Percentiles rank a stretch among this genome's conserved stretches.
phyloP scores from a whole-genome alignment of 2,329 filamentous ascomycete genomes.

The Samsoniella hepiali region DNA sequence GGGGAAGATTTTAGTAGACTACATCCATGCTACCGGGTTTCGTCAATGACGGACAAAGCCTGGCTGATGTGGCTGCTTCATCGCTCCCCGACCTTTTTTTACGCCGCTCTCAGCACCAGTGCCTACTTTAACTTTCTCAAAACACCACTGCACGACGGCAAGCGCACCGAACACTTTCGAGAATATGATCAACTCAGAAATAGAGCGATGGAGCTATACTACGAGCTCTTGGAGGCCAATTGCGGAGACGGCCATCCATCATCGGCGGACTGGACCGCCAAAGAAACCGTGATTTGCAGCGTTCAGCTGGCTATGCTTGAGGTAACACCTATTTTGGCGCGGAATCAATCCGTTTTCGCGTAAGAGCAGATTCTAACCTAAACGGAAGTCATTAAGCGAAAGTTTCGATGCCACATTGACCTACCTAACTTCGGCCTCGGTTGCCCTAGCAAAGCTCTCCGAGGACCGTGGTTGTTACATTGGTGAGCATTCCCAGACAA shows the following conservation, averaged over 20 bases:
- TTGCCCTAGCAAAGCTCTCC: not conserved
- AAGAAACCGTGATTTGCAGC: not conserved
- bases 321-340: not conserved
- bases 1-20: not conserved
- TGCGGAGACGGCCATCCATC: not conserved
- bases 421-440: not conserved
- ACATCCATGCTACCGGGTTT: not conserved
- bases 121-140: not conserved
- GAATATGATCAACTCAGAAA: not conserved
- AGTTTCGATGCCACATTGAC: not conserved
- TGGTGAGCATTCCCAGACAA: not conserved
- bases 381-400: not conserved
- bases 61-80: constrained; percentile 6
- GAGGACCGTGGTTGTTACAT: not conserved
- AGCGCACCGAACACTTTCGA: not conserved
- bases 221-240: not conserved
- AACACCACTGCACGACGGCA: not conserved
- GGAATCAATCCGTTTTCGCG: not conserved
- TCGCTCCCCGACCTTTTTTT: constrained; percentile 11
- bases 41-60: not conserved
- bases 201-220: not conserved
- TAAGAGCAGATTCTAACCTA: not conserved
- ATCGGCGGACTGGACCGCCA: not conserved
- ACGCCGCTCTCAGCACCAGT: constrained; percentile 6
- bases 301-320: not conserved